Percentiles rank a stretch among this genome's conserved stretches.
Conservation (phyloP, 2,329 filamentous ascomycete species). For the Paraphaeosphaeria minitans region DNA sequence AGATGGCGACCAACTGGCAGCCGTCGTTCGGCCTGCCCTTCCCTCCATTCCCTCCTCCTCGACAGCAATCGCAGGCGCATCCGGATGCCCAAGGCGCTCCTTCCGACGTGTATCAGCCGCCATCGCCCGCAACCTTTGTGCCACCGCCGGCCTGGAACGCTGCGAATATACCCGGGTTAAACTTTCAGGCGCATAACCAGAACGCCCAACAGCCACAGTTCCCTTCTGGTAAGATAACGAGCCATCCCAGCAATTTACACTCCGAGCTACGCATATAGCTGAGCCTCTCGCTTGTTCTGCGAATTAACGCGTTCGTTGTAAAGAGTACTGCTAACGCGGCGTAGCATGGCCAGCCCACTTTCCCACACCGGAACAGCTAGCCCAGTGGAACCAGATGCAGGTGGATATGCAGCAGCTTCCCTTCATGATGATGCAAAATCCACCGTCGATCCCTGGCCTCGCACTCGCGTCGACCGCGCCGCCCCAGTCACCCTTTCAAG, state of each 20-base stretch:
- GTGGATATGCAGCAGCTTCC: constrained; percentile 24
- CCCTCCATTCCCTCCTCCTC: constrained; percentile 21
- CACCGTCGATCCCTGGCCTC: constrained; percentile 29
- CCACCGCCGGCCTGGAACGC: constrained; percentile 13
- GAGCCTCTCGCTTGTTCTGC: not conserved
- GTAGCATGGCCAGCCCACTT: constrained; percentile 31
- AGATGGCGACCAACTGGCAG: constrained; percentile 41
- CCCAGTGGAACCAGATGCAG: constrained; percentile 23
- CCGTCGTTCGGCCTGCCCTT: constrained; percentile 33
- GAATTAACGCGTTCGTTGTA: not conserved
- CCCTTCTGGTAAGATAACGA: constrained; percentile 15
- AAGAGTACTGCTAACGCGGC: constrained; percentile 6
- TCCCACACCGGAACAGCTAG: constrained; percentile 32
- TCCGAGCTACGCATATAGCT: not conserved
- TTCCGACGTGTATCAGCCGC: constrained; percentile 19
- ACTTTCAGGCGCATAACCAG: constrained; percentile 29
- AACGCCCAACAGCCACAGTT: constrained; percentile 32
- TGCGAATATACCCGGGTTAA: constrained; percentile 27
- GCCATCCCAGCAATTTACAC: not conserved
- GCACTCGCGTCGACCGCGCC: constrained; percentile 25
- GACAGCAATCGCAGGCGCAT: constrained; percentile 14
- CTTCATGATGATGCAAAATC: constrained; percentile 29
- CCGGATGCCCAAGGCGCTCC: constrained; percentile 12
- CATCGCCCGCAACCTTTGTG: constrained; percentile 22
- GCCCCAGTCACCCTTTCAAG: constrained; percentile 26